A percentile compares a stretch with the other conserved stretches of the same genome.
These are phyloP conservation scores for Cercophora samala DNA, from an alignment of 495 filamentous ascomycete species.

Conservation along the genomic window DNA sequence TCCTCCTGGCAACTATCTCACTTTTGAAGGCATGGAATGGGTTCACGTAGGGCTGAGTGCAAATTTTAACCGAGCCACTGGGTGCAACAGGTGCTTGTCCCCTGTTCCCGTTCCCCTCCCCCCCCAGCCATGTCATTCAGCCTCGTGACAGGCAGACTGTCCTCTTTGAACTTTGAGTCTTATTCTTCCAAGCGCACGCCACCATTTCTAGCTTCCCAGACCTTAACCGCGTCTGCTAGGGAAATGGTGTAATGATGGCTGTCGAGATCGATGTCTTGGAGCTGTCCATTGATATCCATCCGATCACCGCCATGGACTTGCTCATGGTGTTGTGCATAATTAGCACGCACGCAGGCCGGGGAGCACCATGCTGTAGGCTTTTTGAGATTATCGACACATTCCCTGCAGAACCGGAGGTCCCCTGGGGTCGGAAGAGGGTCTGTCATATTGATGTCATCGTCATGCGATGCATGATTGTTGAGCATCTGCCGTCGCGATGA, in stretches of 20 bases:
- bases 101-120: no score
- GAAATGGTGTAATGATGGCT: neutral
- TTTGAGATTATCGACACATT: slow-evolving; percentile 38
- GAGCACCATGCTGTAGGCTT: slow-evolving; percentile 41
- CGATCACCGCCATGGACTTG: slow-evolving; percentile 31
- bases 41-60: no score
- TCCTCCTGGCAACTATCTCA: no score
- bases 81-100: no score
- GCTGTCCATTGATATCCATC: slow-evolving; percentile 21
- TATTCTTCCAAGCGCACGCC: neutral
- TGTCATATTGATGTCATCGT: slow-evolving; percentile 5
- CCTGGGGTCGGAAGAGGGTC: neutral
- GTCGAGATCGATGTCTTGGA: neutral
- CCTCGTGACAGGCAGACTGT: neutral
- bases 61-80: no score
- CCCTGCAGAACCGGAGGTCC: slow-evolving; percentile 36
- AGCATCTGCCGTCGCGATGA: slow-evolving; percentile 10
- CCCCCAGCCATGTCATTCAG: no score
- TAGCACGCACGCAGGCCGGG: slow-evolving; percentile 35
- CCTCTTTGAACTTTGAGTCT: neutral
- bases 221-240: slow-evolving; percentile 19
- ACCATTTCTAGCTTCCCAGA: slow-evolving; percentile 37
- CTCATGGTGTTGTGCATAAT: slow-evolving; percentile 44
- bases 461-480: slow-evolving; percentile 8
- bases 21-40: no score